Conservation (phyloP, 2,329 filamentous ascomycete genomes). For the Penicillium fuscoglaucum region DNA sequence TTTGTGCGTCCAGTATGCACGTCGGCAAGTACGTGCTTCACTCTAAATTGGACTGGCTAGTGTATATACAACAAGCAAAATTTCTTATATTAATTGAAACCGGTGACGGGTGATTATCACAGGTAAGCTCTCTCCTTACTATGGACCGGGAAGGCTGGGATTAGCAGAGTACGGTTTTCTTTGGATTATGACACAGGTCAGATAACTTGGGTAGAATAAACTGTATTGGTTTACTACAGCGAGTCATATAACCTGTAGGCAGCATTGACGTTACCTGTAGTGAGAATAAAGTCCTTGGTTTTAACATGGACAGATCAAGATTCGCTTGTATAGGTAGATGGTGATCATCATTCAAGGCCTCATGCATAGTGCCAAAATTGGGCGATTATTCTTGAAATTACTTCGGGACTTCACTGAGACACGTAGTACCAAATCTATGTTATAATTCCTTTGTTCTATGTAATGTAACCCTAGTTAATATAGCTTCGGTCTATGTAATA, state of each 20-base stretch:
- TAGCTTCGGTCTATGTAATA: not conserved
- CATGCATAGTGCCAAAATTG: not conserved
- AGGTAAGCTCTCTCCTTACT: not conserved
- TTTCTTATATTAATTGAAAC: not conserved
- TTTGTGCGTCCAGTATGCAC: not conserved
- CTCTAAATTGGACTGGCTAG: not conserved
- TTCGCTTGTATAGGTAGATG: not conserved
- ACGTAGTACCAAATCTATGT: not conserved
- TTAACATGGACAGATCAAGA: not conserved
- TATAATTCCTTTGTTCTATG: not conserved
- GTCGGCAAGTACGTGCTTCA: not conserved
- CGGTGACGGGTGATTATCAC: not conserved
- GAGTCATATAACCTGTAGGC: not conserved
- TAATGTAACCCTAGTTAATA: not conserved
- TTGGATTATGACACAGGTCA: not conserved
- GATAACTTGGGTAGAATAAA: not conserved
- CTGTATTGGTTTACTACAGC: not conserved
- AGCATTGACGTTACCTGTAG: not conserved
- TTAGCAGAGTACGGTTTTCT: not conserved
- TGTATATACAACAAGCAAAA: not conserved
- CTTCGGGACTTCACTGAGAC: no score
- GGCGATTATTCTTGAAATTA: not conserved
- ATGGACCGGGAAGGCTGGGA: not conserved
- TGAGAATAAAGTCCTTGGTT: not conserved
- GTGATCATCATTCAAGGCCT: not conserved